These are phyloP conservation scores for Hibiscus trionum DNA, from an alignment of 345 rosid species.

Conservation along the genomic window DNA sequence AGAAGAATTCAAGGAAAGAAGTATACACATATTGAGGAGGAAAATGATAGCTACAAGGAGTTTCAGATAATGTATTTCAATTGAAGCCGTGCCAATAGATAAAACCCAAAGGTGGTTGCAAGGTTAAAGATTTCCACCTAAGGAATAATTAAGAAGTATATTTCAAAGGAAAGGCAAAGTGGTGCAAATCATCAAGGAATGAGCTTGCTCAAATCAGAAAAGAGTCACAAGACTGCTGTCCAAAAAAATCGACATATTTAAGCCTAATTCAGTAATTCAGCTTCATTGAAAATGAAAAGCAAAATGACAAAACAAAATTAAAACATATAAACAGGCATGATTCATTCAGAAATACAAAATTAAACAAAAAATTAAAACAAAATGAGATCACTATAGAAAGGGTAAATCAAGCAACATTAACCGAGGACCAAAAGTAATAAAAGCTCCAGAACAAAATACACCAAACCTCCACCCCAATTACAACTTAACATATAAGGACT, in stretches of 20 bases:
- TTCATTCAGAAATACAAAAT: neutral
- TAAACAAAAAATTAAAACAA: neutral
- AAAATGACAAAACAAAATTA: neutral
- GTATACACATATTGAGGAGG: constrained; percentile 50
- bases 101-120: constrained; percentile 30
- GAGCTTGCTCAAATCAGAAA: constrained; percentile 23
- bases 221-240: constrained; percentile 21
- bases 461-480: neutral
- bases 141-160: constrained; percentile 33
- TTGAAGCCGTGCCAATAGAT: constrained; percentile 29
- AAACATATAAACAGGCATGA: neutral
- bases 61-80: constrained; percentile 37
- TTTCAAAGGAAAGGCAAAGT: constrained; percentile 33
- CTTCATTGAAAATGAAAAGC: constrained; percentile 14
- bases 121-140: constrained; percentile 21
- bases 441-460: neutral
- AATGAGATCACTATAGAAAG: neutral
- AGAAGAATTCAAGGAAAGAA: constrained; percentile 68
- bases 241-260: constrained; percentile 30
- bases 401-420: neutral
- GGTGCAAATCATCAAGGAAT: constrained; percentile 36
- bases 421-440: neutral
- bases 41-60: constrained; percentile 46
- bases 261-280: constrained; percentile 27
- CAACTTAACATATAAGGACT: too few relatives aligned